Evolutionary conservation across 2,329 filamentous ascomycete species (phyloP), one percentile per base, ranked within the genome.

Genomic region (Calonectria multiphialidica): DNA sequence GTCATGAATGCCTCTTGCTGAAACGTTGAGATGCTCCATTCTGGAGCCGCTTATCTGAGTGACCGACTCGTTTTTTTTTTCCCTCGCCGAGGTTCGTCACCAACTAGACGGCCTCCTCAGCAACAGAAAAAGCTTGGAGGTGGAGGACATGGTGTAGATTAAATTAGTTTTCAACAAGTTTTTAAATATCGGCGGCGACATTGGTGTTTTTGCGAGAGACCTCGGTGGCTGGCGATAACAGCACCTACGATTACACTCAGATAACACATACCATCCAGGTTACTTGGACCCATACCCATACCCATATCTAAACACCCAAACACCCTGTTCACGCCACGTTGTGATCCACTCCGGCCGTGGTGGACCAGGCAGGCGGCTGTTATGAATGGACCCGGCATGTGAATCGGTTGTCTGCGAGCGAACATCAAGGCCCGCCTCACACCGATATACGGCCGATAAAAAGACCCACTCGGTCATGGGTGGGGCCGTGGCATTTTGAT

Each of bases 371-470:
- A 59, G 21, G 4, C 53, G 53, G n/a, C n/a, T 59, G 35, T 21
- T 37, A n/a, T 59, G 21, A 28, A 59, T 59, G 35, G 53, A n/a
- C 13, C 53, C 53, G 53, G 53, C 53, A 59, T 25, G 37, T 59
- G 53, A 21, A 15, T 59, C 53, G 53, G 53, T 37, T 59, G 53
- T 33, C 28, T 25, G 33, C 23, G 53, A 25, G 21, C 35, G 21
- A 23, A 37, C 13, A 50, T 23, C 8, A 15, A 18, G 53, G 21
- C 35, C 37, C n/a, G 35, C 33, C 35, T 40, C 28, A 15, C 53
- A 37, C 53, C 53, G 53, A 59, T 59, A 28, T 59, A 40, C 35
- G 33, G 13, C 53, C 53, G 53, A 59, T 59, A n/a, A n/a, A n/a
- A 47, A 23, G 44, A 50, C 15, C 53, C 33, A 40, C 16, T 47